phyloP scores from a whole-genome alignment of 2,329 filamentous ascomycete species.

The Chaetomium sp. region DNA sequence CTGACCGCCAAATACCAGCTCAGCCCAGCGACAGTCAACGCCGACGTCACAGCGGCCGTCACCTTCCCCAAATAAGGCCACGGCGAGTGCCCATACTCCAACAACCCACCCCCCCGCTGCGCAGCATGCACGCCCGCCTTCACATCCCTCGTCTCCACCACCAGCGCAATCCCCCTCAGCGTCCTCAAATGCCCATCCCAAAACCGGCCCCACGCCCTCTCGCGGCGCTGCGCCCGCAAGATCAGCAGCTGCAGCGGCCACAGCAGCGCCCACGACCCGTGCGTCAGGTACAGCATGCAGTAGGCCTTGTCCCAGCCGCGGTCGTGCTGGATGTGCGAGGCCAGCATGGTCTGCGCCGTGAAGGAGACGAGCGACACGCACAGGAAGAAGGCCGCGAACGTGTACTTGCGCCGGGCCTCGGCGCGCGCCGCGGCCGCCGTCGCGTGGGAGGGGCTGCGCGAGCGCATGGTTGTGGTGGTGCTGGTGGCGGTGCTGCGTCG shows the following conservation, averaged over 20 bases:
- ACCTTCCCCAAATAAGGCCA: constrained; percentile 74
- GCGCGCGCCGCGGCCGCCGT: constrained; percentile 57
- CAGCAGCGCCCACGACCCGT: constrained; percentile 87
- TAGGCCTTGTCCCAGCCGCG: constrained; percentile 98
- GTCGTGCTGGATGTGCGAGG: constrained; percentile 90
- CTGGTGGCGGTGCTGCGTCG: constrained; percentile 59
- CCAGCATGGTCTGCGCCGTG: constrained; percentile 92
- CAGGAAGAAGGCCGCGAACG: constrained; percentile 83
- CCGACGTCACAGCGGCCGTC: constrained; percentile 79
- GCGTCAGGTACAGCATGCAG: constrained; percentile 98
- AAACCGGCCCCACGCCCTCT: constrained; percentile 79
- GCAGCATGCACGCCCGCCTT: constrained; percentile 46
- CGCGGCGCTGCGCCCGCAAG: constrained; percentile 64
- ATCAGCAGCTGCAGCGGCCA: constrained; percentile 85
- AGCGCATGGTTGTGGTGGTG: constrained; percentile 60
- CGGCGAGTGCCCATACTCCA: constrained; percentile 41
- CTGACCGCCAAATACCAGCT: constrained; percentile 97
- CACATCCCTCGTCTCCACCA: constrained; percentile 80
- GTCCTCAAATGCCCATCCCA: constrained; percentile 67
- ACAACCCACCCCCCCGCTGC: neutral
- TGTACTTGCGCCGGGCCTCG: constrained; percentile 79
- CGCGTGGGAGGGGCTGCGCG: constrained; percentile 68
- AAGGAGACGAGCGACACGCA: constrained; percentile 83
- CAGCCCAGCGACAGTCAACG: constrained; percentile 85
- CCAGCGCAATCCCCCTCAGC: constrained; percentile 63